Evolutionary conservation across 2,329 filamentous ascomycete species (phyloP).

Genomic region (Penicillium sp.): DNA sequence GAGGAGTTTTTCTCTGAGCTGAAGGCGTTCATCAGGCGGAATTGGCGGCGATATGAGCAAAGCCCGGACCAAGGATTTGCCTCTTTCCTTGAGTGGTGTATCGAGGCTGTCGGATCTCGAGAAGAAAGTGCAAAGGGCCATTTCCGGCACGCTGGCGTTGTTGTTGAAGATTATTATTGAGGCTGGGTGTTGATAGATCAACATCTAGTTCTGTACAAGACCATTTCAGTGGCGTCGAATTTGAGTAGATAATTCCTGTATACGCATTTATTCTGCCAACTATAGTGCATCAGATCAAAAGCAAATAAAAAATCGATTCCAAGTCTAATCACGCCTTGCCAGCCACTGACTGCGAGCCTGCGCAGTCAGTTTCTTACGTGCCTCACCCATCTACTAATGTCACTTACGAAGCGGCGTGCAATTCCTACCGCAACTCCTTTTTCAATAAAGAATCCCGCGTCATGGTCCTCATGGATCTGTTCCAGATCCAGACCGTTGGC

Average conservation of each 20-base stretch:
- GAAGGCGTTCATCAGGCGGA: not conserved
- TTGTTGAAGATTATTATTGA: no score
- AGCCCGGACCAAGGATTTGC: not conserved
- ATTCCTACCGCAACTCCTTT: conserved; percentile 8
- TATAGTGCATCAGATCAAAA: no score
- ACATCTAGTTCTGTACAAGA: no score
- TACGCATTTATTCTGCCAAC: no score
- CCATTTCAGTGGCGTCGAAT: no score
- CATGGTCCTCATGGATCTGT: conserved; percentile 9
- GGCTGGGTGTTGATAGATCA: no score
- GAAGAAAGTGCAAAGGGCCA: not conserved
- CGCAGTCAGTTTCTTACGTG: no score
- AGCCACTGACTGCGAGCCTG: no score
- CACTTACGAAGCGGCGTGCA: conserved; percentile 9
- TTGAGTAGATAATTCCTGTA: no score
- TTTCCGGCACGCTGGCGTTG: not conserved
- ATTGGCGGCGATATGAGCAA: not conserved
- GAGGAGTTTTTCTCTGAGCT: not conserved
- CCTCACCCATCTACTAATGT: not conserved
- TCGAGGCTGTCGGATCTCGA: not conserved
- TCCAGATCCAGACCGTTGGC: conserved; percentile 10
- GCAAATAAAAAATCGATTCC: no score
- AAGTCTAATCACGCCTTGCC: no score
- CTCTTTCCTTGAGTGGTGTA: not conserved
- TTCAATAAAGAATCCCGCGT: conserved; percentile 5